Evolutionary conservation across 345 rosid species (phyloP).

Genomic region (Camelina hispida): DNA sequence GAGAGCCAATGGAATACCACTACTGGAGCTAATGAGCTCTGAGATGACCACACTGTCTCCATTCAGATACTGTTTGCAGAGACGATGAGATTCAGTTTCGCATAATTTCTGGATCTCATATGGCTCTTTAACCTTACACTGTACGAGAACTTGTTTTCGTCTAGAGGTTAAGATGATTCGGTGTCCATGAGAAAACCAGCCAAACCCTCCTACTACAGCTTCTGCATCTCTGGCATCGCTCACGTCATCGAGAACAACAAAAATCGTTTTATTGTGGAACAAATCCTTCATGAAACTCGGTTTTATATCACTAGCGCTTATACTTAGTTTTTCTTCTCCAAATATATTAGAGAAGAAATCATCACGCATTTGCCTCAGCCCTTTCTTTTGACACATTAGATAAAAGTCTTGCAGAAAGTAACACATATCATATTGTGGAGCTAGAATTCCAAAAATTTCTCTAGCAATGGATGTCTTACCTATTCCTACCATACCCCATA

Average conservation of each 20-base stretch:
- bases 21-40: slow-evolving; percentile 33
- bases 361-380: slow-evolving; percentile 29
- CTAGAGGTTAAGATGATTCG: slow-evolving; percentile 35
- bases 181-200: slow-evolving; percentile 43
- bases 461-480: slow-evolving; percentile 41
- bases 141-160: slow-evolving; percentile 39
- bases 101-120: slow-evolving; percentile 2
- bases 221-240: slow-evolving; percentile 37
- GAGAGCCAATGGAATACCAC: slow-evolving; percentile 37
- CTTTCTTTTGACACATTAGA: slow-evolving; percentile 1
- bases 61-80: slow-evolving; percentile 6
- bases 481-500: slow-evolving; percentile 38
- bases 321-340: slow-evolving; percentile 37
- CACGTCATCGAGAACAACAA: slow-evolving; percentile 40
- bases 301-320: slow-evolving; percentile 8
- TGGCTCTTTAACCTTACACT: slow-evolving; percentile 24
- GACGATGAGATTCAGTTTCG: slow-evolving; percentile 21
- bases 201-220: slow-evolving; percentile 41
- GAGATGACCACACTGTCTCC: not conserved
- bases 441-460: slow-evolving; percentile 4
- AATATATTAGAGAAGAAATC: slow-evolving; percentile 32
- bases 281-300: slow-evolving; percentile 30
- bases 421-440: slow-evolving; percentile 23
- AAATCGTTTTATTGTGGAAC: not conserved
- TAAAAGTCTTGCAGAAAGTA: slow-evolving; percentile 36